Evolutionary conservation across 2,329 filamentous ascomycete genomes (phyloP).

Genomic region (Colletotrichum orchidophilum): DNA sequence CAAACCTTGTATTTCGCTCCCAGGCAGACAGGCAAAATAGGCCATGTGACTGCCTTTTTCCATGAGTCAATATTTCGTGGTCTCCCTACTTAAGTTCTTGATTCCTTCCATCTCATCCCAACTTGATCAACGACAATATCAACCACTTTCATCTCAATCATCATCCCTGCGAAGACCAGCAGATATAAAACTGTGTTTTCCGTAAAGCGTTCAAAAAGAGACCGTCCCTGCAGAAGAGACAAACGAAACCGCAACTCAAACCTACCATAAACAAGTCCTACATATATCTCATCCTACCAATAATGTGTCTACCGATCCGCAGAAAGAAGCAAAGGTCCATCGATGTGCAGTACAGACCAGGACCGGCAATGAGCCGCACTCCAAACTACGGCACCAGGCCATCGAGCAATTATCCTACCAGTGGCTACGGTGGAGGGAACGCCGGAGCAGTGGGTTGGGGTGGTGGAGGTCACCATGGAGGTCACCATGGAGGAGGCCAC

Average conservation of each 20-base stretch:
- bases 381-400: neutral
- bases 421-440: neutral
- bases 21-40: neutral
- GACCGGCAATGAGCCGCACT: neutral
- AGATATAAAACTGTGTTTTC: too few species aligned
- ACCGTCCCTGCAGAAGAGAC: neutral
- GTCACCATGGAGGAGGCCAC: neutral
- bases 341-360: neutral
- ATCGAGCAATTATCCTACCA: neutral
- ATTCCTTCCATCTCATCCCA: neutral
- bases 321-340: neutral
- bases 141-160: neutral
- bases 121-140: neutral
- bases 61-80: neutral
- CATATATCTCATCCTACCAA: neutral
- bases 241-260: neutral
- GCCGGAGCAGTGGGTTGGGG: neutral
- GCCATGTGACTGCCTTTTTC: neutral
- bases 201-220: neutral
- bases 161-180: neutral
- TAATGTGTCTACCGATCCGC: conserved; percentile 13
- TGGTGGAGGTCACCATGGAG: neutral
- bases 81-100: neutral
- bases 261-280: neutral
- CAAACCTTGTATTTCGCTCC: neutral